phyloP scores from a whole-genome alignment of 441 rosid species.

The Eugenia klotzschiana region DNA sequence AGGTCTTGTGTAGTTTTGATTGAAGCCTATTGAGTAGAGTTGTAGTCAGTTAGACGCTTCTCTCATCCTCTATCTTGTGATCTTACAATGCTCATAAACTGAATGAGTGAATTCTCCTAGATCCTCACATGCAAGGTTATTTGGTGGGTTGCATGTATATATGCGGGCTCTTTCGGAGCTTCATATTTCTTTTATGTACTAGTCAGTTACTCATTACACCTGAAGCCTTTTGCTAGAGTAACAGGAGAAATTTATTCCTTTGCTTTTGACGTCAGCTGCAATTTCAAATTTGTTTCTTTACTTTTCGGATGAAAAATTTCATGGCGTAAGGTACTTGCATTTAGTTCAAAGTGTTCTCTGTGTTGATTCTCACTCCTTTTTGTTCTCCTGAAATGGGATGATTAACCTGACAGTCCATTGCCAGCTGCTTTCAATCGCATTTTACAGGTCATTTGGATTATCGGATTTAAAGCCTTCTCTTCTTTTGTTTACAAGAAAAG shows the following conservation, averaged over 20 bases:
- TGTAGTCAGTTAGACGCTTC: background rate
- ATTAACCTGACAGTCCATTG: constrained; percentile 60
- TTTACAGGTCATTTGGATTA: constrained; percentile 49
- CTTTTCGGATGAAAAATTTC: background rate
- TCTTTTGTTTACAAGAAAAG: background rate
- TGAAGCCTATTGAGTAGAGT: background rate
- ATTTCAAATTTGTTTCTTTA: background rate
- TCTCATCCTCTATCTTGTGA: background rate
- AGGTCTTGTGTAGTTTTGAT: background rate
- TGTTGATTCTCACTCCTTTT: constrained; percentile 20
- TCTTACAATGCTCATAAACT: background rate
- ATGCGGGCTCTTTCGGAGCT: background rate
- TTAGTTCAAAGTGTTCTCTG: background rate
- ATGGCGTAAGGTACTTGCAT: background rate
- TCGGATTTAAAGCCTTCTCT: background rate
- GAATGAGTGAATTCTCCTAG: background rate
- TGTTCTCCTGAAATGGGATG: constrained; percentile 18
- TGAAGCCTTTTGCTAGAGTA: background rate
- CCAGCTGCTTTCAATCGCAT: constrained; percentile 84
- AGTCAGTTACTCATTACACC: background rate
- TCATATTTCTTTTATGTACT: background rate
- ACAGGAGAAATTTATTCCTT: background rate
- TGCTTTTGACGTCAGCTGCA: background rate
- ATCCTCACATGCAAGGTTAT: background rate
- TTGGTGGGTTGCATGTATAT: background rate